Percentiles rank a stretch among this genome's conserved stretches.
These are phyloP conservation scores for Lentinula lateritia DNA, from an alignment of 768 basidiomycete genomes.

Conservation along the genomic window DNA sequence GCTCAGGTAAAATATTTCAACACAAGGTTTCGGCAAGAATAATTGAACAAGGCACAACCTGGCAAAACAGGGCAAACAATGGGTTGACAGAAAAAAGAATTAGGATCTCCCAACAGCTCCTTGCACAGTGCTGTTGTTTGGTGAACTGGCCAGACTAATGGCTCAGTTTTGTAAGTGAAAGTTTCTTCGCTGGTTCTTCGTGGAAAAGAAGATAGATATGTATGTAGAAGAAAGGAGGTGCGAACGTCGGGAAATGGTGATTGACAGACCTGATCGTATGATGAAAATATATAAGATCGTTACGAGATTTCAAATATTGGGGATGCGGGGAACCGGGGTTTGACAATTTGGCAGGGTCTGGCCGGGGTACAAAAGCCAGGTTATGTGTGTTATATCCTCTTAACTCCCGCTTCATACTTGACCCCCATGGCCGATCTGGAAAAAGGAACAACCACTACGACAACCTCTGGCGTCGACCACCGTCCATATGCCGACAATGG, in stretches of 20 bases:
- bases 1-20: too few species aligned
- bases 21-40: too few species aligned
- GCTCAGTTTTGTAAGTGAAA: too few species aligned
- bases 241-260: background rate
- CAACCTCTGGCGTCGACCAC: constrained; percentile 10
- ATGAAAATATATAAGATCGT: background rate
- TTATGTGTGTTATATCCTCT: background rate
- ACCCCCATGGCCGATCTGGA: constrained; percentile 24
- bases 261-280: background rate
- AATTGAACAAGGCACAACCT: too few species aligned
- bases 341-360: background rate
- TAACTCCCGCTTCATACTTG: background rate
- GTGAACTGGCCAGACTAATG: too few species aligned
- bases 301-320: background rate
- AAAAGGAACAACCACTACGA: constrained; percentile 27
- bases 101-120: too few species aligned
- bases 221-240: background rate
- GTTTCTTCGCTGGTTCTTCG: too few species aligned
- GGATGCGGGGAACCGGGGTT: background rate
- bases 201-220: too few species aligned
- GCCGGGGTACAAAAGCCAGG: background rate
- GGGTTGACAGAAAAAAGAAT: too few species aligned
- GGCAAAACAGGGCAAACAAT: too few species aligned
- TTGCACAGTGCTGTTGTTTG: too few species aligned
- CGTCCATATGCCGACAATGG: constrained; percentile 11